phyloP scores from a whole-genome alignment of 2,329 filamentous ascomycete genomes.

The Hymenoscyphus occultus region DNA sequence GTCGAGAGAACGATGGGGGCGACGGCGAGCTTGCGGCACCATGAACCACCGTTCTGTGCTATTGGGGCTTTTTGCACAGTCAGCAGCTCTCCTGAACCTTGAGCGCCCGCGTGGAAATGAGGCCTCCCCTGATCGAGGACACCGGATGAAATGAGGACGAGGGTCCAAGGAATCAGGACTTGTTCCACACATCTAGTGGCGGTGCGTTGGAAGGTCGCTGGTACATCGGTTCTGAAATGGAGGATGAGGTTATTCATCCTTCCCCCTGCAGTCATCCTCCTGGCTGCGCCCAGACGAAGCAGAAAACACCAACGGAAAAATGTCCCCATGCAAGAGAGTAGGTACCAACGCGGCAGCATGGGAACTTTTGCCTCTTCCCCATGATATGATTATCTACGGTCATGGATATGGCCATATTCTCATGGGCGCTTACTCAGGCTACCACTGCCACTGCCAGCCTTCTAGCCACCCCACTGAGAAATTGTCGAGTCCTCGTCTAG shows the following conservation, averaged over 20 bases:
- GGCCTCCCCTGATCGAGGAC: constrained; percentile 7
- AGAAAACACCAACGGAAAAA: background rate
- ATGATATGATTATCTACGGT: background rate
- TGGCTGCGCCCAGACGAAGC: constrained; percentile 7
- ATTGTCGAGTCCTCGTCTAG: constrained; percentile 6
- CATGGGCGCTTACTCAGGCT: background rate
- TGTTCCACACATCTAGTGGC: background rate
- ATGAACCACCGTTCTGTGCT: background rate
- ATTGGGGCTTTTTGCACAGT: background rate
- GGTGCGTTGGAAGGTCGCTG: background rate
- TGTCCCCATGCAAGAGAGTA: background rate
- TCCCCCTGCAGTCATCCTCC: constrained; percentile 12
- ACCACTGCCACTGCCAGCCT: background rate
- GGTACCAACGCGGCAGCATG: background rate
- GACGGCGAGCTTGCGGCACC: background rate
- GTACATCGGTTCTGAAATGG: constrained; percentile 3
- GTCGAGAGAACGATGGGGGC: background rate
- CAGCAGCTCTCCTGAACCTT: constrained; percentile 1
- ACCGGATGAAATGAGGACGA: constrained; percentile 11
- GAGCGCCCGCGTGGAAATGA: constrained; percentile 9
- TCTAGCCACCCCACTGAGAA: constrained; percentile 8
- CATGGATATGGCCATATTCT: background rate
- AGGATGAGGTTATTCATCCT: constrained; percentile 4
- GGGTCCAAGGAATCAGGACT: background rate
- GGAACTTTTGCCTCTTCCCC: background rate